Evolutionary conservation across 2,329 filamentous ascomycete genomes (phyloP).

Genomic region (Fusarium mundagurra): DNA sequence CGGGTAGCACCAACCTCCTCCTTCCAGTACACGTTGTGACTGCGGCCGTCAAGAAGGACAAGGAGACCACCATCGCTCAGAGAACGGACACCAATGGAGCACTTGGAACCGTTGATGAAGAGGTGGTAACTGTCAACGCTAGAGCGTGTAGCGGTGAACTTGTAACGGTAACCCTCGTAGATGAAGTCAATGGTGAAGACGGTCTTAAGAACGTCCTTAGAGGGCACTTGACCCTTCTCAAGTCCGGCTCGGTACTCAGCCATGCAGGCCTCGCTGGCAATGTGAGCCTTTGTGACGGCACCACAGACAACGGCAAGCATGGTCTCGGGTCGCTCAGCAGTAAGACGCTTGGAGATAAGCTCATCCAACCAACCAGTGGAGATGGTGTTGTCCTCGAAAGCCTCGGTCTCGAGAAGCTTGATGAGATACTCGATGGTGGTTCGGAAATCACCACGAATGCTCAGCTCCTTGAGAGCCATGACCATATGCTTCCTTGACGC

Average conservation of each 20-base stretch:
- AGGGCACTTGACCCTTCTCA: constrained; percentile 96
- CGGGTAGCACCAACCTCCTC: constrained; percentile 97
- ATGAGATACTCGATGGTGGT: constrained; percentile 99
- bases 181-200: constrained; percentile 99
- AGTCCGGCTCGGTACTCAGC: constrained; percentile 87
- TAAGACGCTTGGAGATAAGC: constrained; percentile 97
- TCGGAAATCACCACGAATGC: constrained; percentile 98
- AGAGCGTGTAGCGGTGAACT: constrained; percentile 95
- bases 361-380: constrained; percentile 99
- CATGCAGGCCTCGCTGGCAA: constrained; percentile 90
- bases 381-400: constrained; percentile 99
- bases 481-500: constrained; percentile 99
- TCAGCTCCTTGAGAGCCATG: constrained; percentile 96
- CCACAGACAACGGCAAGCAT: constrained; percentile 95
- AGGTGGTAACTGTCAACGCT: constrained; percentile 95
- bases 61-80: constrained; percentile 94
- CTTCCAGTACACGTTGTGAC: constrained; percentile 99
- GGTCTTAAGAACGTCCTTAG: constrained; percentile 96
- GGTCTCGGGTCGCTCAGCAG: constrained; percentile 92
- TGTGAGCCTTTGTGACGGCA: constrained; percentile 93
- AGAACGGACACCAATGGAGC: constrained; percentile 89
- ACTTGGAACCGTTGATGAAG: constrained; percentile 99
- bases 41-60: constrained; percentile 88
- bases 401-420: constrained; percentile 97
- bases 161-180: constrained; percentile 95